A percentile compares a stretch with the other conserved stretches of the same genome.
Conservation (phyloP, 1,284 basidiomycete species). For the Cutaneotrichosporon spelunceum region DNA sequence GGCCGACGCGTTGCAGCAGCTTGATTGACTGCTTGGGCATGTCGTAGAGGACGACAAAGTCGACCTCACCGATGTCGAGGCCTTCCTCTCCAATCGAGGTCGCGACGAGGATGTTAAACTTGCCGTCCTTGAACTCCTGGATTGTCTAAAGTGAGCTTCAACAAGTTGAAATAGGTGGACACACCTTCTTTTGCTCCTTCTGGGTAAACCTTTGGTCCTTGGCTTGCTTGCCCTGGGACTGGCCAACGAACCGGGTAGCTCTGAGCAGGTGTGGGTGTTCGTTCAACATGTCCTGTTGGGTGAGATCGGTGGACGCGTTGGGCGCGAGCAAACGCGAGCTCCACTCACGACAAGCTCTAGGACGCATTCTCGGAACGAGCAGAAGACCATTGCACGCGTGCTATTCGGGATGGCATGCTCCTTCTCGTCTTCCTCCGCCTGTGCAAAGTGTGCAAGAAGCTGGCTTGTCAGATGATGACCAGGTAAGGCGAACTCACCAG, state of each 20-base stretch:
- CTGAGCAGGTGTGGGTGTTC: conserved; percentile 69
- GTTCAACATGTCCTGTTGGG: conserved; percentile 60
- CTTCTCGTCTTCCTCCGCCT: conserved; percentile 58
- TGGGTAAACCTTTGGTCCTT: conserved; percentile 82
- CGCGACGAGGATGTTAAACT: conserved; percentile 88
- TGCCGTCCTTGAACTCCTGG: conserved; percentile 77
- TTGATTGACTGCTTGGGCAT: conserved; percentile 94
- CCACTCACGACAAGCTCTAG: conserved; percentile 73
- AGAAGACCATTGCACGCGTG: conserved; percentile 94
- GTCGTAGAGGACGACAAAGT: conserved; percentile 95
- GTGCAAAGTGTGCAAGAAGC: conserved; percentile 73
- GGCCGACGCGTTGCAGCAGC: conserved; percentile 93
- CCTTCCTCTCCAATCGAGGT: conserved; percentile 99
- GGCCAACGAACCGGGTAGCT: conserved; percentile 84
- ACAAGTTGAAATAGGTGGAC: conserved; percentile 19
- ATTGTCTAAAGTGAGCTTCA: conserved; percentile 53
- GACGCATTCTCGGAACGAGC: conserved; percentile 80
- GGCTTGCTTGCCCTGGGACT: conserved; percentile 72
- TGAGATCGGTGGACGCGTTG: neutral
- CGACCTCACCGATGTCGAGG: conserved; percentile 98
- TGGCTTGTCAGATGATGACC: conserved; percentile 17
- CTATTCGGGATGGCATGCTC: conserved; percentile 51
- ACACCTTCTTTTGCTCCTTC: conserved; percentile 82
- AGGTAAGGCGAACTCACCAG: conserved; percentile 51
- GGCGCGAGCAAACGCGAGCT: neutral